These are phyloP conservation scores for Penicillium canariense DNA, from an alignment of 495 filamentous ascomycete species.

Conservation along the genomic window DNA sequence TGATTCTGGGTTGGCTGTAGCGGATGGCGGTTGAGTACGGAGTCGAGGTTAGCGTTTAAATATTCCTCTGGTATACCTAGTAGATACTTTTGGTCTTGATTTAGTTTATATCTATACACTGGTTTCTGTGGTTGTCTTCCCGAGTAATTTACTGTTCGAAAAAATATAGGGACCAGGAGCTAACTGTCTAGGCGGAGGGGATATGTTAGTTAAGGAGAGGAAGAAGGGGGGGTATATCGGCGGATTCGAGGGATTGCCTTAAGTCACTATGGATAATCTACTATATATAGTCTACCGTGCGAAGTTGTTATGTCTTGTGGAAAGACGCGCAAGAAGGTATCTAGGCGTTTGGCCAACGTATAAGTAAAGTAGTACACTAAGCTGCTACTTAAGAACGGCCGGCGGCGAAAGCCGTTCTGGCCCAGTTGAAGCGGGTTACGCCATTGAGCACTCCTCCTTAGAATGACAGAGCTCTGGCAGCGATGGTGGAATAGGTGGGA, in stretches of 20 bases:
- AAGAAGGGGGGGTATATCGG: background rate
- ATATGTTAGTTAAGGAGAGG: background rate
- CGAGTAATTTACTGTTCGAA: background rate
- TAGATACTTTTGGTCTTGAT: background rate
- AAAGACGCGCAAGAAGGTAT: background rate
- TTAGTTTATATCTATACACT: background rate
- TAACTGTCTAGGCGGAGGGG: background rate
- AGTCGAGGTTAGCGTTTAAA: background rate
- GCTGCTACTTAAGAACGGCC: background rate
- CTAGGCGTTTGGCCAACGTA: background rate
- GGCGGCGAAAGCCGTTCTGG: background rate
- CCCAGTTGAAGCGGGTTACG: constrained; percentile 4
- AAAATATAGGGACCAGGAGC: background rate
- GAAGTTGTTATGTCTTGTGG: background rate
- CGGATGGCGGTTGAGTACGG: background rate
- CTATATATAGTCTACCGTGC: background rate
- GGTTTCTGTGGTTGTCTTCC: background rate
- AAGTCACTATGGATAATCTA: background rate
- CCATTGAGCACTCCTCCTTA: constrained; percentile 1
- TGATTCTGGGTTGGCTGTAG: constrained; percentile 7
- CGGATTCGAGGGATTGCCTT: background rate
- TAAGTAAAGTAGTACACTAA: background rate
- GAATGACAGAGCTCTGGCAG: constrained; percentile 4
- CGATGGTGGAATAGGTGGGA: background rate
- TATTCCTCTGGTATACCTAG: background rate